Conservation (phyloP, 2,329 filamentous ascomycete genomes). For the Cladosporium sp. region DNA sequence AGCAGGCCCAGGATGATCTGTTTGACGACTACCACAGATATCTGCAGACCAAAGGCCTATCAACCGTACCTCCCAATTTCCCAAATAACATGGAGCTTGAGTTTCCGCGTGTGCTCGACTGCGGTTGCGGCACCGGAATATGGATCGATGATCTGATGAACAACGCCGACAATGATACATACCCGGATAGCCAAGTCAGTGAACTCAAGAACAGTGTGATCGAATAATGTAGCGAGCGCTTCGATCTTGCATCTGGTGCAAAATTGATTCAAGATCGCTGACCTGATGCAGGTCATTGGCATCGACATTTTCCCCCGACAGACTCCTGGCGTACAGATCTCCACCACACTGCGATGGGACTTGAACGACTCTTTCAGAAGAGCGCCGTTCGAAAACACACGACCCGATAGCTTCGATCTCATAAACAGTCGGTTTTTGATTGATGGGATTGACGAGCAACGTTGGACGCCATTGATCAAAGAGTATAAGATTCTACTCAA, state of each 20-base stretch:
- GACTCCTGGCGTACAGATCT: not conserved
- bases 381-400: not conserved
- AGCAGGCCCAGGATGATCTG: not conserved
- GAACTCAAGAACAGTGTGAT: no score
- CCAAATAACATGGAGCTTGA: not conserved
- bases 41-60: not conserved
- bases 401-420: not conserved
- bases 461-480: not conserved
- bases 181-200: not conserved
- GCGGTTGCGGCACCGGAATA: not conserved
- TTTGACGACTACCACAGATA: not conserved
- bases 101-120: not conserved
- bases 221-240: no score
- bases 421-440: constrained; percentile 5
- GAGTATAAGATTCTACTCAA: not conserved
- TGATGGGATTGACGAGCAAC: not conserved
- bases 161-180: not conserved
- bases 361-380: not conserved
- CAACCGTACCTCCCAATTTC: not conserved
- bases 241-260: no score
- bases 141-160: not conserved
- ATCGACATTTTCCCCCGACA: not conserved
- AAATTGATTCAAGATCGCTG: not conserved
- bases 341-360: not conserved
- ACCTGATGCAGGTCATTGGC: not conserved